Conservation (phyloP, 164 flowering plant genomes). For the Kalanchoe fedtschenkoi region DNA sequence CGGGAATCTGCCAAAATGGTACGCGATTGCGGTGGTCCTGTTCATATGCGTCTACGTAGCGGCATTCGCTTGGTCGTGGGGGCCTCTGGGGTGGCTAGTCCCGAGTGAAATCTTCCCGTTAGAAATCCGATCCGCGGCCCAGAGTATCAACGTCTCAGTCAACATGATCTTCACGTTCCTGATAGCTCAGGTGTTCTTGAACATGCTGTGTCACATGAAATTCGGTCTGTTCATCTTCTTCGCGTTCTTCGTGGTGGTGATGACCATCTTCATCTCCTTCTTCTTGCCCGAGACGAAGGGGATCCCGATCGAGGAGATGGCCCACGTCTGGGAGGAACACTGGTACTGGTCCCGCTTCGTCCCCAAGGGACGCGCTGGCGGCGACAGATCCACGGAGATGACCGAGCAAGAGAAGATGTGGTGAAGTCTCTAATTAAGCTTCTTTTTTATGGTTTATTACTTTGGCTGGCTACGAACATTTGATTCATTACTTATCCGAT, state of each 20-base stretch:
- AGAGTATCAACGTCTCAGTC: slow-evolving; percentile 20
- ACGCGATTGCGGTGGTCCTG: slow-evolving; percentile 5
- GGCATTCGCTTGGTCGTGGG: slow-evolving; percentile 41
- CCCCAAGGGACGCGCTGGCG: background rate
- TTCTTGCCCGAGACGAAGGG: slow-evolving; percentile 25
- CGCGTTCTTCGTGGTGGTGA: slow-evolving; percentile 16
- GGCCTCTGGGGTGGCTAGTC: slow-evolving; percentile 32
- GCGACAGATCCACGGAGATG: background rate
- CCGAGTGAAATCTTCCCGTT: slow-evolving; percentile 29
- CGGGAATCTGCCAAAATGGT: slow-evolving; percentile 9
- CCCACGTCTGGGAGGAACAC: slow-evolving; percentile 8
- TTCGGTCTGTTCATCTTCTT: slow-evolving; percentile 26
- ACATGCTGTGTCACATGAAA: slow-evolving; percentile 30
- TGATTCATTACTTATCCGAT: too few relatives aligned
- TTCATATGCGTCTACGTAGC: slow-evolving; percentile 25
- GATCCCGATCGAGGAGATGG: slow-evolving; percentile 23
- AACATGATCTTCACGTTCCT: slow-evolving; percentile 31
- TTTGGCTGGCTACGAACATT: too few relatives aligned
- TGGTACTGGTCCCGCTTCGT: slow-evolving; percentile 15
- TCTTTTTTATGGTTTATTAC: too few relatives aligned
- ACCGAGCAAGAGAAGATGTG: background rate
- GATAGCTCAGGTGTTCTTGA: slow-evolving; percentile 20
- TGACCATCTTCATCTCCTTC: slow-evolving; percentile 20
- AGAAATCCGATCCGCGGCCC: slow-evolving; percentile 27
- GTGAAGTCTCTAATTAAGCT: too few relatives aligned